Evolutionary conservation across 495 filamentous ascomycete species (phyloP), one percentile per base, ranked within the genome.

Genomic region (Aspergillus leporis): DNA sequence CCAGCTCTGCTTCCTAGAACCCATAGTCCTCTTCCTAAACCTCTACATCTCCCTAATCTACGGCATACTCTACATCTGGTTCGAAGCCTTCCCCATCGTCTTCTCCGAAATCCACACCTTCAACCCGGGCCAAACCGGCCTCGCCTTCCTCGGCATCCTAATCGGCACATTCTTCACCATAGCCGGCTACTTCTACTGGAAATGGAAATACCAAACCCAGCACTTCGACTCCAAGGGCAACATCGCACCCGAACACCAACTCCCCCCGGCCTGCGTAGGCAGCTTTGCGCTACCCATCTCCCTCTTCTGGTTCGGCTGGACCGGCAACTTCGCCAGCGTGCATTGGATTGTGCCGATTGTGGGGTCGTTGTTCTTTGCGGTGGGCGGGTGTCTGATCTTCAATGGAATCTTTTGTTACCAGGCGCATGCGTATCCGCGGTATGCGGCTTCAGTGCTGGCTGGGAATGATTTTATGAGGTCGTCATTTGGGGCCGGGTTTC

Each of bases 241-340:
- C 25, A 60, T 70, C 51, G 55, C 55, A 19, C 66, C 61, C 4
- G 83, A 86, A 56, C 74, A 74, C 59, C 79, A 83, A 7, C 69
- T 86, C 1, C 76, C 76, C 5, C 73, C 78, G 0, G 78, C 82
- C 21, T 77, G 79, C 16, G 31, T 76, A 1, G 81, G 81, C 2
- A 73, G 77, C 0, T 60, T 78, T n/a, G 38, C 78, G 8, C 72
- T 87, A 2, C 81, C 85, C 0, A 70, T 83, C 21, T 74, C 71
- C 7, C 66, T 87, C 0, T 87, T 87, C 70, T 86, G 83, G 83
- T 82, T 87, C 57, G 85, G 80, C 2, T 83, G 83, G 84, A 78
- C 86, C 2, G 78, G 80, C 0, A 70, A 85, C 19, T 45, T 63
- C 34, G 73, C 70, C n/a, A 60, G 70, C 5, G 68, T 83, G 16